These are phyloP conservation scores for Neoscytalidium dimidiatum DNA, from an alignment of 2,329 filamentous ascomycete genomes.

Conservation along the genomic window DNA sequence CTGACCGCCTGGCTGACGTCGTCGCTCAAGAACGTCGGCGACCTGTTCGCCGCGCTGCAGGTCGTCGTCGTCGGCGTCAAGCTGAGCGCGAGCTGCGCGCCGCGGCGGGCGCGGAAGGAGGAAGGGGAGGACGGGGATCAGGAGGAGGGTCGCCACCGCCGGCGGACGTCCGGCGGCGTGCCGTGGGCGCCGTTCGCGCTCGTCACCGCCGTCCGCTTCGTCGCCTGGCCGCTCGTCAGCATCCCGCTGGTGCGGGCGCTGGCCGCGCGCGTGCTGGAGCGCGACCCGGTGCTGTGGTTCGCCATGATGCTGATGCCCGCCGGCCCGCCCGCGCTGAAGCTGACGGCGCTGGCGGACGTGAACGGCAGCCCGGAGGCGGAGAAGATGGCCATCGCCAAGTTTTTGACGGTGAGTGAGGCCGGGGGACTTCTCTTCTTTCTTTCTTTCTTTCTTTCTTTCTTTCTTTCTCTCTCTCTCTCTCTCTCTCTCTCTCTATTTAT, in stretches of 20 bases:
- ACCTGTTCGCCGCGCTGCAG: conserved; percentile 65
- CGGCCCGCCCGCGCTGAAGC: conserved; percentile 57
- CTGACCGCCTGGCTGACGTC: conserved; percentile 68
- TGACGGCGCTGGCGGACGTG: conserved; percentile 55
- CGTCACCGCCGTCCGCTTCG: conserved; percentile 58
- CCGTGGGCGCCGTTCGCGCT: conserved; percentile 54
- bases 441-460: no score
- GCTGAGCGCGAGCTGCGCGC: conserved; percentile 58
- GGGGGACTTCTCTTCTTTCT: no score
- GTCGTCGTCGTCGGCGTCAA: conserved; percentile 69
- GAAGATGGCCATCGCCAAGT: conserved; percentile 57
- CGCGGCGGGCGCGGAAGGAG: conserved; percentile 51
- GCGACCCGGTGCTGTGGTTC: conserved; percentile 69
- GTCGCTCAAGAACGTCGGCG: conserved; percentile 62
- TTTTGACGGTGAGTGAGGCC: conserved; percentile 51
- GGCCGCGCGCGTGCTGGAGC: conserved; percentile 50
- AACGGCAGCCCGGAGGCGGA: conserved; percentile 47
- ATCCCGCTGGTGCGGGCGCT: conserved; percentile 59
- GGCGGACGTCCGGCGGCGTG: conserved; percentile 43
- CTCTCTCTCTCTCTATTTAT: no score
- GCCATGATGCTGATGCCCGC: conserved; percentile 62
- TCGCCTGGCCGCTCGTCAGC: conserved; percentile 61
- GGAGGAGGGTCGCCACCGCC: no score
- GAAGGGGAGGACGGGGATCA: no score
- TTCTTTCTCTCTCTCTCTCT: no score